Conservation (phyloP, 2,329 filamentous ascomycete genomes). For the Beauveria sp. region DNA sequence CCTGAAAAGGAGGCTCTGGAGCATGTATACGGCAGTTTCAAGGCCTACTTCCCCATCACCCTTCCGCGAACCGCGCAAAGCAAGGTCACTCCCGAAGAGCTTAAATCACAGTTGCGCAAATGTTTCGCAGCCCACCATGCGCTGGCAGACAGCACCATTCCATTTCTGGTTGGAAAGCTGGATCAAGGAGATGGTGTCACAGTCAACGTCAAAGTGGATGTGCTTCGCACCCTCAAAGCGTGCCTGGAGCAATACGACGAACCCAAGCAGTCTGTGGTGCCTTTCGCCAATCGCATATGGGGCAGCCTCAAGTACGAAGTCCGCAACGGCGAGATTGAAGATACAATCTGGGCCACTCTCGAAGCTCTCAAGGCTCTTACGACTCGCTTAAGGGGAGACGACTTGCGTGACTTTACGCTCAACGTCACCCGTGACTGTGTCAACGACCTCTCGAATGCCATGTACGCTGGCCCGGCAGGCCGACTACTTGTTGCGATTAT, state of each 20-base stretch:
- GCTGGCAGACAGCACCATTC: slow-evolving; percentile 39
- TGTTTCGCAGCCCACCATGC: slow-evolving; percentile 47
- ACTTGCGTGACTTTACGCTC: slow-evolving; percentile 39
- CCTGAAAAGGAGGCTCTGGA: slow-evolving; percentile 38
- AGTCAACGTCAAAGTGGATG: slow-evolving; percentile 52
- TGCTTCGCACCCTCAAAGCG: slow-evolving; percentile 47
- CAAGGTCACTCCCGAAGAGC: slow-evolving; percentile 47
- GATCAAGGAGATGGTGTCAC: slow-evolving; percentile 53
- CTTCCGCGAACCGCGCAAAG: slow-evolving; percentile 43
- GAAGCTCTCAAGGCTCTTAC: slow-evolving; percentile 45
- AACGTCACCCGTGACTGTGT: slow-evolving; percentile 45
- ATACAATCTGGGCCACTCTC: slow-evolving; percentile 48
- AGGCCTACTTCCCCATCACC: slow-evolving; percentile 55
- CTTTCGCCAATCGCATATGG: slow-evolving; percentile 47
- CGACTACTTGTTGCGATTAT: slow-evolving; percentile 44
- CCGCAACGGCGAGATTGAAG: slow-evolving; percentile 51
- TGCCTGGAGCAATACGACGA: slow-evolving; percentile 44
- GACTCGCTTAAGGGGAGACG: slow-evolving; percentile 34
- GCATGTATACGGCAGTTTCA: slow-evolving; percentile 47
- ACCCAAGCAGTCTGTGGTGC: slow-evolving; percentile 38
- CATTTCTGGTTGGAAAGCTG: slow-evolving; percentile 49
- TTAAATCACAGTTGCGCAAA: slow-evolving; percentile 44
- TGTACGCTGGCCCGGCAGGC: slow-evolving; percentile 45
- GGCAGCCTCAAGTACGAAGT: slow-evolving; percentile 56
- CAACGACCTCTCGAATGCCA: slow-evolving; percentile 44